Conservation (phyloP, 2,329 filamentous ascomycete species). For the Fusarium sp. region DNA sequence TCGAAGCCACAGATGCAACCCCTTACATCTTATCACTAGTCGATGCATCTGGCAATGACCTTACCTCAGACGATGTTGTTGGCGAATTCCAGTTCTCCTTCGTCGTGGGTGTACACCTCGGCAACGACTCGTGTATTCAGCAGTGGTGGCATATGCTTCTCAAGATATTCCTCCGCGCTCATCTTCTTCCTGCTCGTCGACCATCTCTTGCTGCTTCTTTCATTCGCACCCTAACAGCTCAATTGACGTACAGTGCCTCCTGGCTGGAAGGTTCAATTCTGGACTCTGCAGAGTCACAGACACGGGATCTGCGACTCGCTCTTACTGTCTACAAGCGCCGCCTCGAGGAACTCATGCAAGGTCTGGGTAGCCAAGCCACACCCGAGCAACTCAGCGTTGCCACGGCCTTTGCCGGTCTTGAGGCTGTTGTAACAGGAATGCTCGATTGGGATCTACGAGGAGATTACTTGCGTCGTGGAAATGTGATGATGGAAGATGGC, state of each 20-base stretch:
- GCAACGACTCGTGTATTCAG: constrained; percentile 69
- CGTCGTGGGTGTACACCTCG: constrained; percentile 67
- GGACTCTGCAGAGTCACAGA: constrained; percentile 52
- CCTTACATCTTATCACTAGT: constrained; percentile 59
- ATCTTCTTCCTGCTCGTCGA: constrained; percentile 56
- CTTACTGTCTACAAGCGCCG: constrained; percentile 67
- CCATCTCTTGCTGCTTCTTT: constrained; percentile 62
- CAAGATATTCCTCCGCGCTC: constrained; percentile 64
- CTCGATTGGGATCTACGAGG: constrained; percentile 69
- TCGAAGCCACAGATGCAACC: constrained; percentile 63
- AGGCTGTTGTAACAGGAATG: constrained; percentile 49
- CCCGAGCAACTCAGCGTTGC: constrained; percentile 59
- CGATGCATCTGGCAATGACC: constrained; percentile 40
- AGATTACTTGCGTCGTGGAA: constrained; percentile 62
- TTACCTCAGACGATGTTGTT: constrained; percentile 60
- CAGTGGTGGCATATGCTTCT: constrained; percentile 71
- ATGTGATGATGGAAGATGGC: constrained; percentile 65
- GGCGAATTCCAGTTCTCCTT: constrained; percentile 73
- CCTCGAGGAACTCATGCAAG: constrained; percentile 61
- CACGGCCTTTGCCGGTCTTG: constrained; percentile 59
- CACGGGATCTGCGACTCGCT: constrained; percentile 57
- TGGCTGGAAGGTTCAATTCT: constrained; percentile 62
- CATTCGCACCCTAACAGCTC: constrained; percentile 64
- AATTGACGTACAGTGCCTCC: constrained; percentile 65
- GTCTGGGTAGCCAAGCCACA: constrained; percentile 51